Base-by-base conservation (phyloP, 139 green algal species). In the Penium margaritaceum region DNA sequence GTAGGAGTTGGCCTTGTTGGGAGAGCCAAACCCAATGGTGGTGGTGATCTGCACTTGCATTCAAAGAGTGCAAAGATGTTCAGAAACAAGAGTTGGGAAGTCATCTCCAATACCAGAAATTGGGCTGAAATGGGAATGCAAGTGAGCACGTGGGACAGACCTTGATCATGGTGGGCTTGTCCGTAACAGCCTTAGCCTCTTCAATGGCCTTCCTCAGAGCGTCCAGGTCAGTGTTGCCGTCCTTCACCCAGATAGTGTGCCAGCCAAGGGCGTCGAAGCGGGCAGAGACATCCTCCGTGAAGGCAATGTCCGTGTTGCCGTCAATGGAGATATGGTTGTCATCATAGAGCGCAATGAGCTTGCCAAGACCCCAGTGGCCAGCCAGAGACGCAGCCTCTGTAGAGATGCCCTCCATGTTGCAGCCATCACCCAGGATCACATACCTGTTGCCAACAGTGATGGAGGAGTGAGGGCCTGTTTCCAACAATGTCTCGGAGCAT, bases 321-420 rank as follows among this genome's bases (percentile, higher is more conserved):
- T 99, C 94, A 67, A 98, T 98, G 81, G 93, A 96, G 86, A 98
- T 97, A 57, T 92, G 87, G 94, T 99, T 99, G 90, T 99, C 94
- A 73, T 99, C 94, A 85, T 98, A 99, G 63, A 99, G 83, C 15
- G 85, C 88, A 84, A 99, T 98, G 24, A 99, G 90, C 94, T 99
- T 99, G 90, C 91, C 91, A 68, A 99, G 90, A 72, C 91, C 94
- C 93, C 91, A 97, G 87, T 99, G 94, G 69, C 92, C 94, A 4
- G 94, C 94, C 67, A 99, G 83, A 58, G 94, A 98, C 74, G 78
- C 90, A 62, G 90, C 92, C 92, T 99, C 94, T 74, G 90, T 94
- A 72, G 90, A 96, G 81, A 99, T 91, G 70, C 94, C 94, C 91
- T 99, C 94, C 94, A 98, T 98, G 88, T 95, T 97, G 89, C 93